Base-by-base conservation (phyloP, 371 early-diverging fungal species). In the Mortierella sp. region DNA sequence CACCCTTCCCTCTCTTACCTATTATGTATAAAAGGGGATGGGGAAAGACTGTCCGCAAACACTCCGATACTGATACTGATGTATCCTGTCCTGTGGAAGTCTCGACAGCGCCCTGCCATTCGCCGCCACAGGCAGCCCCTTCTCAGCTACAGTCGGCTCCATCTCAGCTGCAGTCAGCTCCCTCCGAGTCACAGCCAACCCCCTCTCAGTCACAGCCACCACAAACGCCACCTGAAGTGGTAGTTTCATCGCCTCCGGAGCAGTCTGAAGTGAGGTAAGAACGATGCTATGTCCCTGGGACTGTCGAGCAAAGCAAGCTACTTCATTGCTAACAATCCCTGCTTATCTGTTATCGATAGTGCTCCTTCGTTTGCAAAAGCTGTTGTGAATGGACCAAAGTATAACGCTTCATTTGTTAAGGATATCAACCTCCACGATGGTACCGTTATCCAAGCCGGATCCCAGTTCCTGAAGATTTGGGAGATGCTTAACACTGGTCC, bases 401-500 rank as follows among this genome's bases (percentile, higher is more conserved):
- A 16, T 59, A 43, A 8, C 3, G 87, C 93, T 1, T 20, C 61
- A 0, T 93, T 94, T 84, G 86, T 93, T 51, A 88, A 90, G 35
- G 93, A 94, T 61, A 77, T 93, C 51, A 94, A 88, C 55, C 81
- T 93, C 39, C 90, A 90, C 22, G 94, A 94, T 64, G 91, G 91
- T 22, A 88, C 93, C 6, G 45, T 73, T 1, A 77, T 93, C 24
- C 81, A 69, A n/a, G 84, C 89, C 14, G 80, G 83, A 18, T 84
- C 84, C 20, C 83, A 72, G 62, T 87, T 92, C 70, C 79, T 87
- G 57, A 92, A 93, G 88, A 92, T 93, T 40, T 94, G 94, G 94
- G 91, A 90, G 64, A 74, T 93, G 64, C 81, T 76, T 28, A 94
- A 94, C 77, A 83, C 87, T 64, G 94, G 94, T n/a, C 73, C 71